Base-by-base conservation (phyloP, 2,329 filamentous ascomycete genomes). In the Ampelomyces quisqualis region DNA sequence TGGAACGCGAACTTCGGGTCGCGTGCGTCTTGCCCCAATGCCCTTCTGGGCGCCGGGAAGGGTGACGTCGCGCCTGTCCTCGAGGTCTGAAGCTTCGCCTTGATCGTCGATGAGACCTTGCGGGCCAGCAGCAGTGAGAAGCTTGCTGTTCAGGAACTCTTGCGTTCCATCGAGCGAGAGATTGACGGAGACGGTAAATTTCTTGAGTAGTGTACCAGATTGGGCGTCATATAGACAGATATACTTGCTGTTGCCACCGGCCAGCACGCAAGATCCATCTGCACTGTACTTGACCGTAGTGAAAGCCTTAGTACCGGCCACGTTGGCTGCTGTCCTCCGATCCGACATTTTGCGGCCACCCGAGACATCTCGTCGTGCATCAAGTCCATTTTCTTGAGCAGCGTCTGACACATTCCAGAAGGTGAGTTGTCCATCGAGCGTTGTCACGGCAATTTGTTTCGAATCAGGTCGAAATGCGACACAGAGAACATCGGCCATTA, bases 161-260 rank as follows among this genome's bases (percentile, higher is more conserved):
- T 97, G 91, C 1, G 93, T 98, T 32, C 93, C 93, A 14, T 95
- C 90, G 2, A 98, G 56, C 2, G 90, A 95, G n/a, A 96, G 76
- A 68, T 98, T 98, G 60, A 95, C 81, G 56, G 88, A 95, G 59
- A 97, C 90, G 2, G 91, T 96, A 64, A 86, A 98, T 65, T 96
- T 96, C 68, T 94, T 95, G 40, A 97, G 75, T 8, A 98, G 74
- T 1, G 93, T 89, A 67, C 93, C 90, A 1, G 91, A 95, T 43
- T 84, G 83, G 21, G 95, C 88, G n/a, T 94, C 91, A 71, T 98
- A 98, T 43, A 98, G 70, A 65, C 93, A 97, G 37, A 98, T 96
- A 68, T 95, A 96, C 73, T 98, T 98, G 82, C 90, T 96, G 75
- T 93, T 95, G 21, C 93, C 93, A 33, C 82, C 90, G 1, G 91